Evolutionary conservation across 2,329 filamentous ascomycete species (phyloP), one percentile per base, ranked within the genome.

Genomic region (Blumeria graminis): DNA sequence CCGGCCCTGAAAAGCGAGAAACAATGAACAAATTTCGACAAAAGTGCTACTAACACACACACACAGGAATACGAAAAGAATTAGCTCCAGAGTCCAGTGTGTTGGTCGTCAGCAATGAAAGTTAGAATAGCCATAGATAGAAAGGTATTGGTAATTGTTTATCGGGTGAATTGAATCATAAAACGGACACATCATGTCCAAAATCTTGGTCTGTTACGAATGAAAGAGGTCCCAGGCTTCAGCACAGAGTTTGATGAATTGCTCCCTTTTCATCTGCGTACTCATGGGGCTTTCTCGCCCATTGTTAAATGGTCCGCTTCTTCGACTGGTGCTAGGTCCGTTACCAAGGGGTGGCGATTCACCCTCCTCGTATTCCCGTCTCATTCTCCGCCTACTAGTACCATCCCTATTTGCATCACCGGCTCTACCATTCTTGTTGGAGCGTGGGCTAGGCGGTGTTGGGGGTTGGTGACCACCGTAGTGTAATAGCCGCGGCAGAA

Each of bases 221-320:
- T 96, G 92, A 70, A 96, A 94, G 33, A 98, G 70, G 71, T 98
- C 92, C 92, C 92, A 98, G 8, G 92, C 92, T 65, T 86, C 76
- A 62, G 86, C 81, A 67, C 90, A 95, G 54, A 96, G 72, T 57
- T 77, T 74, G 61, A 98, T 72, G 66, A 98, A 98, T 68, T 94
- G 87, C 46, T 94, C 88, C 67, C 88, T 88, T 78, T 96, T 96
- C 65, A 78, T 82, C 63, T 79, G 76, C 67, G 86, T 82, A 6
- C 81, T 86, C 63, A 92, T 88, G 7, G 86, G 87, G 61, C 81
- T 89, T 65, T 92, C 88, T 59, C 86, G 75, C 39, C 85, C 86
- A 57, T 85, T 84, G 38, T 84, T 85, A 64, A 92, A 92, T 1
- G 84, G 84, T 7, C 85, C 82, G 7, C 14, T 53, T 57, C 77